Percentiles rank a stretch among this genome's conserved stretches.
phyloP scores from a whole-genome alignment of 2,329 filamentous ascomycete genomes.

The Balansia obtecta region DNA sequence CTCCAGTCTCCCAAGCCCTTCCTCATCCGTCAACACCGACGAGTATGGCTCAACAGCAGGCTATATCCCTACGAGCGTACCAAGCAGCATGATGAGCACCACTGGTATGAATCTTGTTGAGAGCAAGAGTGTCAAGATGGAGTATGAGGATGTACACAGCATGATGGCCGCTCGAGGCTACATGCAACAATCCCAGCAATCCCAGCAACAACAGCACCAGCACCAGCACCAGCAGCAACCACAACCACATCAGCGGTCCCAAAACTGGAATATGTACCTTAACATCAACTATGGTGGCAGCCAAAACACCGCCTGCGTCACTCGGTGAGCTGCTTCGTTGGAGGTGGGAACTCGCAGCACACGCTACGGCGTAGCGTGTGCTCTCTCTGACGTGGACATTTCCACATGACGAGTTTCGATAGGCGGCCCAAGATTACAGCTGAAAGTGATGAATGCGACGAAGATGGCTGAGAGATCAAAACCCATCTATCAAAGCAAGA shows the following conservation, averaged over 20 bases:
- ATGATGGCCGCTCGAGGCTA: slow-evolving; percentile 12
- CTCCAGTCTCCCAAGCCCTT: slow-evolving; percentile 37
- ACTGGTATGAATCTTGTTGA: background rate
- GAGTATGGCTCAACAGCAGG: slow-evolving; percentile 28
- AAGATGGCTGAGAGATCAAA: background rate
- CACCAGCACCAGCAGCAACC: slow-evolving; percentile 16
- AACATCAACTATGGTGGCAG: slow-evolving; percentile 16
- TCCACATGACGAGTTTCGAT: background rate
- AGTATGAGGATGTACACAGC: slow-evolving; percentile 25
- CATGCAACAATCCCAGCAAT: slow-evolving; percentile 15
- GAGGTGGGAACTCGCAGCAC: background rate
- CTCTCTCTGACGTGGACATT: too few species aligned
- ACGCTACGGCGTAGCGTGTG: background rate
- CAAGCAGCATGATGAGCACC: slow-evolving; percentile 26
- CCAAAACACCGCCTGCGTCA: slow-evolving; percentile 7
- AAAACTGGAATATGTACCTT: slow-evolving; percentile 21
- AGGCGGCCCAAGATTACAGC: background rate
- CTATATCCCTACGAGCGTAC: slow-evolving; percentile 38
- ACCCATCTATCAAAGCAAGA: background rate
- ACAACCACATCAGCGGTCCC: slow-evolving; percentile 16
- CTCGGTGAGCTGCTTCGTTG: background rate
- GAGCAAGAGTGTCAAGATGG: slow-evolving; percentile 25
- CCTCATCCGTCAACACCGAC: slow-evolving; percentile 34
- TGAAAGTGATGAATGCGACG: background rate
- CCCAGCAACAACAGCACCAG: too few species aligned